Evolutionary conservation across 2,329 filamentous ascomycete species (phyloP).

Genomic region (Alternaria postmessia): DNA sequence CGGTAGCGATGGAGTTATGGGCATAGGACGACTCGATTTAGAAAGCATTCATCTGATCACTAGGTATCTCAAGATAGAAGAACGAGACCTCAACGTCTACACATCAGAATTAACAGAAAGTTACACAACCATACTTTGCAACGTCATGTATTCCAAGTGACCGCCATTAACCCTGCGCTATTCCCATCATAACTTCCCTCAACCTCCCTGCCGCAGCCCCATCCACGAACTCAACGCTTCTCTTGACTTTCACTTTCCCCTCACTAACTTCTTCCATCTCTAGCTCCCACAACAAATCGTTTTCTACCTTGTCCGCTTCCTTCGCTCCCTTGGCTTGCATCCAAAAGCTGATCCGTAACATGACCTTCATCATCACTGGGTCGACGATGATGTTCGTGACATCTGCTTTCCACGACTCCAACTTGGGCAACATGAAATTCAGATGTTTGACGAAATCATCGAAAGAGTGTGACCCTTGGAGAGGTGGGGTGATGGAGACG

Average conservation of each 20-base stretch:
- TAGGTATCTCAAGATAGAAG: neutral
- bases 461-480: slow-evolving; percentile 27
- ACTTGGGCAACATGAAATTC: slow-evolving; percentile 26
- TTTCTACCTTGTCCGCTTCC: slow-evolving; percentile 28
- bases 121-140: neutral
- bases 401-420: slow-evolving; percentile 32
- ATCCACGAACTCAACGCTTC: slow-evolving; percentile 46
- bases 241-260: slow-evolving; percentile 27
- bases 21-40: neutral
- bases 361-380: slow-evolving; percentile 26
- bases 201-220: slow-evolving; percentile 29
- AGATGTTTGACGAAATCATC: slow-evolving; percentile 35
- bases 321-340: slow-evolving; percentile 31
- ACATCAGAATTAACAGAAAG: neutral
- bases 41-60: slow-evolving; percentile 5
- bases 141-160: neutral
- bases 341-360: slow-evolving; percentile 33
- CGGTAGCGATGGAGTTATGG: slow-evolving; percentile 5
- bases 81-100: slow-evolving; percentile 17
- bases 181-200: slow-evolving; percentile 25
- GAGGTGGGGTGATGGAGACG: slow-evolving; percentile 26
- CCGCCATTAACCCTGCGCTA: neutral
- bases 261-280: slow-evolving; percentile 28
- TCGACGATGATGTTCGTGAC: slow-evolving; percentile 39
- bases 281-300: slow-evolving; percentile 47